Base-by-base conservation (phyloP, 768 basidiomycete species). In the Trametes cingulata region DNA sequence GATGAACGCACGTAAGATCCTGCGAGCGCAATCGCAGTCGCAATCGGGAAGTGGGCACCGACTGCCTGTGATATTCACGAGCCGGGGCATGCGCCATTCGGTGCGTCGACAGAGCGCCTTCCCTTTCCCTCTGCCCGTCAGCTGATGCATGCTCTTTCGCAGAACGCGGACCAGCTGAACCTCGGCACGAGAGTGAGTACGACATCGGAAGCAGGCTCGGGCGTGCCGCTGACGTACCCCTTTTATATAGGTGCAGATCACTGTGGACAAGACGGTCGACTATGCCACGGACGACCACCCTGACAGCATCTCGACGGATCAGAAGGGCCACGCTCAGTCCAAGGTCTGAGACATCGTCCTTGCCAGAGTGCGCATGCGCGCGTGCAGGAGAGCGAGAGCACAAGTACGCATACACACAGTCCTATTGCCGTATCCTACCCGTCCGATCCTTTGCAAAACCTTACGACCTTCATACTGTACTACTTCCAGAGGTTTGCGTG, bases 241-340 rank as follows among this genome's bases (percentile, higher is more conserved):
- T 29, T 33, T 37, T 56, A 24, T 9, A 35, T 39, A 66, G 67
- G 56, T 68, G 56, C 59, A 71, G 56, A 69, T 71, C 50, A 69
- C 61, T 27, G 68, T 71, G 22, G 66, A 71, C 60, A 65, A 69
- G 59, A 69, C 69, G n/a, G 53, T 71, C 29, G 66, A 68, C 40
- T 64, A 60, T 49, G 65, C 55, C n/a, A 57, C 65, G 17, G 69
- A 71, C 58, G 62, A 66, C 52, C 9, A 35, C 20, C 59, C 52
- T 35, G 59, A 60, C 20, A 47, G 46, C 46, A 14, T 41, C 39
- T 52, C 52, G 20, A 41, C 42, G 5, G 58, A 59, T 40, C 58
- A 46, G 51, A 59, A 59, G 43, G 25, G n/a, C 47, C 46, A 20
- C 39, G 15, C 41, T 17, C 24, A 39, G 36, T 54, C 52, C 3